A percentile compares a stretch with the other conserved stretches of the same genome.
Evolutionary conservation across 495 filamentous ascomycete species (phyloP).

Genomic region (Friedmanniomyces simplex): DNA sequence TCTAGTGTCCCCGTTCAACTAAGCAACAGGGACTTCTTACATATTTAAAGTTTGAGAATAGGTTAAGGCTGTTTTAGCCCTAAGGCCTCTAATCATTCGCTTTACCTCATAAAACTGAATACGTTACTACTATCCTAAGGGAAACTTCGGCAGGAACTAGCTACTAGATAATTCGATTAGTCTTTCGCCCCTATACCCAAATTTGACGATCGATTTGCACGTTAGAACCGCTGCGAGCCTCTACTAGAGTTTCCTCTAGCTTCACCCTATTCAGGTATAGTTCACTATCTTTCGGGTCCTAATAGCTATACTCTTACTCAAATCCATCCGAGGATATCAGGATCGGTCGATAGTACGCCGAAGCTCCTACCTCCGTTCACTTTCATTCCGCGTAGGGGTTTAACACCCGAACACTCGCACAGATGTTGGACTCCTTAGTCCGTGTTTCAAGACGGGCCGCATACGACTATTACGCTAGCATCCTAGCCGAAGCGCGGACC

Average conservation of each 20-base stretch:
- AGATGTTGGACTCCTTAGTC: slow-evolving; percentile 57
- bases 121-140: slow-evolving; percentile 38
- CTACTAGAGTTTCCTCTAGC: slow-evolving; percentile 67
- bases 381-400: slow-evolving; percentile 61
- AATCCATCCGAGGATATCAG: slow-evolving; percentile 66
- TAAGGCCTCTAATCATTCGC: slow-evolving; percentile 53
- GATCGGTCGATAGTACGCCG: slow-evolving; percentile 63
- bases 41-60: slow-evolving; percentile 71
- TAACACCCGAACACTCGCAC: slow-evolving; percentile 46
- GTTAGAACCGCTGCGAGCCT: slow-evolving; percentile 63
- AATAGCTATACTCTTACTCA: slow-evolving; percentile 66
- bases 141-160: slow-evolving; percentile 50
- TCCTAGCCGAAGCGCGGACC: slow-evolving; percentile 49
- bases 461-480: slow-evolving; percentile 53
- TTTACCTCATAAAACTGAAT: neutral
- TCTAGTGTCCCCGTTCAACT: slow-evolving; percentile 58
- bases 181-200: slow-evolving; percentile 36
- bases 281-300: slow-evolving; percentile 61
- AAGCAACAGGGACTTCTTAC: slow-evolving; percentile 64
- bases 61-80: slow-evolving; percentile 63
- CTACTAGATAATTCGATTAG: neutral
- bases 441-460: slow-evolving; percentile 62
- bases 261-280: slow-evolving; percentile 65
- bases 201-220: slow-evolving; percentile 62
- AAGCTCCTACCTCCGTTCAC: slow-evolving; percentile 54